phyloP scores from a whole-genome alignment of 1,284 basidiomycete species.

The Cystobasidiaceae sp. region DNA sequence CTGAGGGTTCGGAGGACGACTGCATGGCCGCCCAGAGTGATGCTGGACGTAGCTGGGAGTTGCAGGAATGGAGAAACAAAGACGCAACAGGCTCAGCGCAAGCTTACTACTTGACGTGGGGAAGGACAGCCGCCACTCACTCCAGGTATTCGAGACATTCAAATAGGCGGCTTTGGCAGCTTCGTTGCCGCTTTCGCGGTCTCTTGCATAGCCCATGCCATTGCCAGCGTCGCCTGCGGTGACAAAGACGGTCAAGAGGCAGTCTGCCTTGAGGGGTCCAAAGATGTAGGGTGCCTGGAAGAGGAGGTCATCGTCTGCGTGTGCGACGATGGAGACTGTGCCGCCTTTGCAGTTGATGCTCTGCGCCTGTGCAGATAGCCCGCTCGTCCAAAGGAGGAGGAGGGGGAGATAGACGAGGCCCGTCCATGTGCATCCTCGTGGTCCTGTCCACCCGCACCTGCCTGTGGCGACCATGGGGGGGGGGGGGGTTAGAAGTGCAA shows the following conservation, averaged over 20 bases:
- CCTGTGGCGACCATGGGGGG: too few species aligned
- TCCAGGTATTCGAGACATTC: conserved; percentile 32
- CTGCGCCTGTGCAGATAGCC: too few species aligned
- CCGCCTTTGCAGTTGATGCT: conserved; percentile 24
- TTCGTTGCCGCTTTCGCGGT: conserved; percentile 37
- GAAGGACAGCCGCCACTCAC: neutral
- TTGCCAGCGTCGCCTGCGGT: conserved; percentile 38
- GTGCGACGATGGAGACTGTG: conserved; percentile 31
- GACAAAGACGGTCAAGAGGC: conserved; percentile 29
- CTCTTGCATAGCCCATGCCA: conserved; percentile 27
- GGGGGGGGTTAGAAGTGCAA: too few species aligned
- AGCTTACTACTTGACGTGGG: neutral
- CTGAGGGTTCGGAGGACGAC: conserved; percentile 35
- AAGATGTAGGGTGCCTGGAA: conserved; percentile 28
- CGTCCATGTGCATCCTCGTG: too few species aligned
- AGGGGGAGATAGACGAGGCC: too few species aligned
- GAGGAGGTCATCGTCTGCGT: conserved; percentile 38
- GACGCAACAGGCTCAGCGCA: neutral
- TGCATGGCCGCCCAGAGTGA: conserved; percentile 34
- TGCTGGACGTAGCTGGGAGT: conserved; percentile 3
- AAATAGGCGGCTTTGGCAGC: conserved; percentile 37
- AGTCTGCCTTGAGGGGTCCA: neutral
- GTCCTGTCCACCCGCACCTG: too few species aligned
- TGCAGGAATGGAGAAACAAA: neutral
- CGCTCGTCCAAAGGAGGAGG: too few species aligned